Conservation (phyloP, 306 rosid genomes). For the Ceratonia siliqua region DNA sequence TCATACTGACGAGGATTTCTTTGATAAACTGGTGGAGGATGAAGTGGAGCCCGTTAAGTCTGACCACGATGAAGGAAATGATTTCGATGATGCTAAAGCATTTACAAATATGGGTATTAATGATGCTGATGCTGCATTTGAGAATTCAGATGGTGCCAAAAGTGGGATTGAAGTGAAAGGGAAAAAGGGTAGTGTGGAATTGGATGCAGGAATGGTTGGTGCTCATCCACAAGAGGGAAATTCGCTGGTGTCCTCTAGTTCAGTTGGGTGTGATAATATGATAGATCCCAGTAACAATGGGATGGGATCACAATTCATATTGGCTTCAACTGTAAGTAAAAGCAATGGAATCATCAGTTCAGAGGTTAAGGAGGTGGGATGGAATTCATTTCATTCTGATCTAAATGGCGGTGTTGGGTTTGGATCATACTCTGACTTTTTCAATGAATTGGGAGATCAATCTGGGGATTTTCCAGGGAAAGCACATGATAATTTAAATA, state of each 20-base stretch:
- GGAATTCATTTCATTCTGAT: conserved; percentile 74
- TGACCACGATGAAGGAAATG: conserved; percentile 34
- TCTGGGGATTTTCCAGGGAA: conserved; percentile 39
- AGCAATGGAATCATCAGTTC: conserved; percentile 33
- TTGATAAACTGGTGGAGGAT: conserved; percentile 80
- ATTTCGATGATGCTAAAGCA: conserved; percentile 58
- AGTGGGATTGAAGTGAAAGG: conserved; percentile 31
- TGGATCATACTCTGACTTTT: conserved; percentile 75
- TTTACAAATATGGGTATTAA: conserved; percentile 49
- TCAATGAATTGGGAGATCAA: conserved; percentile 55
- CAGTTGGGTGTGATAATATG: conserved; percentile 21
- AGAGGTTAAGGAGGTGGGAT: conserved; percentile 73
- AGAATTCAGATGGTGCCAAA: conserved; percentile 35
- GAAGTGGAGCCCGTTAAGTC: conserved; percentile 44
- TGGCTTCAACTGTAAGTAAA: conserved; percentile 30
- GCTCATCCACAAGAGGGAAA: conserved; percentile 36
- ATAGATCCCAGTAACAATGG: conserved; percentile 33
- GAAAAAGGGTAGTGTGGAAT: conserved; percentile 33
- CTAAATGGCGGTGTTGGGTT: conserved; percentile 54
- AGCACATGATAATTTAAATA: conserved; percentile 26
- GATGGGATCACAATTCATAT: conserved; percentile 36
- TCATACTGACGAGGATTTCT: conserved; percentile 90
- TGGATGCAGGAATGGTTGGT: conserved; percentile 27
- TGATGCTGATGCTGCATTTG: conserved; percentile 42
- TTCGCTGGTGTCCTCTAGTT: conserved; percentile 40